Evolutionary conservation across 805 yeast species (phyloP).

Genomic region (Middelhovenomyces tepae): DNA sequence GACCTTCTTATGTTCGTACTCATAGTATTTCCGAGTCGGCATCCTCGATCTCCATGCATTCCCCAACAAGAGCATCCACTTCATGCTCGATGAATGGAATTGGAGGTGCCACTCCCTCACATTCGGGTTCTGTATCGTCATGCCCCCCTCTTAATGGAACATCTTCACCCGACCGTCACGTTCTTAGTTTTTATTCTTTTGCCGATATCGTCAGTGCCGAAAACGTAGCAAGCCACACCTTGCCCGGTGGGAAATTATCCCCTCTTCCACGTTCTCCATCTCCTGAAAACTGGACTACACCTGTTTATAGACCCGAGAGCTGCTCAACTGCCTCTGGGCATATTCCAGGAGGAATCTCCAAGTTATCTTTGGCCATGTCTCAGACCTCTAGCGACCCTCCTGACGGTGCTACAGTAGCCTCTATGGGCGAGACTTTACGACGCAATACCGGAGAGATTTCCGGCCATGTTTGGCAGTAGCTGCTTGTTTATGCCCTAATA

Average conservation of each 20-base stretch:
- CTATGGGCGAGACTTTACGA: constrained; percentile 19
- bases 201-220: constrained; percentile 72
- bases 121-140: not conserved
- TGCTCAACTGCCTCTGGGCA: constrained; percentile 7
- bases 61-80: constrained; percentile 1
- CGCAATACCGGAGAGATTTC: constrained; percentile 5
- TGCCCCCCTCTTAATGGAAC: not conserved
- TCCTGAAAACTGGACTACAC: constrained; percentile 6
- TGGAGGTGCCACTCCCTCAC: not conserved
- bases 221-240: constrained; percentile 2
- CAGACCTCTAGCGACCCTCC: constrained; percentile 4
- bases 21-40: constrained; percentile 7
- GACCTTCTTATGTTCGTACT: constrained; percentile 33
- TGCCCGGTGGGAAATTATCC: constrained; percentile 6
- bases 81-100: not conserved
- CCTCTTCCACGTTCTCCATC: constrained; percentile 4
- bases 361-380: constrained; percentile 1
- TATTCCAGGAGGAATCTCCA: constrained; percentile 5
- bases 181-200: constrained; percentile 54
- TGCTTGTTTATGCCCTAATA: too few relatives aligned
- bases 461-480: too few relatives aligned
- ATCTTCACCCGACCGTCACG: constrained; percentile 8
- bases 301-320: constrained; percentile 5
- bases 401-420: constrained; percentile 11
- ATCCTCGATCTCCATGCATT: constrained; percentile 5